phyloP scores from a whole-genome alignment of 176 grass and related monocot species.

The Secale cereale region DNA sequence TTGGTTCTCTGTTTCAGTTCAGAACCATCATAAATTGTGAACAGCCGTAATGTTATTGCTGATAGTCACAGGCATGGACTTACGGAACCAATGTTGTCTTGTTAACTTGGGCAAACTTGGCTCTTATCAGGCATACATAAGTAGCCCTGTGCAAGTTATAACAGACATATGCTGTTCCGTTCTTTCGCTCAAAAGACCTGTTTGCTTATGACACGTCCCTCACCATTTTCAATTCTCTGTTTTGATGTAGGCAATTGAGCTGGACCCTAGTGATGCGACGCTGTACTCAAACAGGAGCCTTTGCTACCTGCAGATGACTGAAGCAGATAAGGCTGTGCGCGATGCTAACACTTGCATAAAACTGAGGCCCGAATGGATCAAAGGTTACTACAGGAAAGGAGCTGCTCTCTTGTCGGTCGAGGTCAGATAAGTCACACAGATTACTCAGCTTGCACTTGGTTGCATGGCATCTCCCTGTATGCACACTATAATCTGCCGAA shows the following conservation, averaged over 20 bases:
- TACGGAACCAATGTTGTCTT: too few species aligned
- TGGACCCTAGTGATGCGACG: not conserved
- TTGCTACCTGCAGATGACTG: not conserved
- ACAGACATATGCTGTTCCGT: not conserved
- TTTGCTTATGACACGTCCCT: not conserved
- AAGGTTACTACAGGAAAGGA: constrained; percentile 16
- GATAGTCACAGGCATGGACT: too few species aligned
- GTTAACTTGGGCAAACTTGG: not conserved
- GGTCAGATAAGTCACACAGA: not conserved
- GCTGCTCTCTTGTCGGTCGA: constrained; percentile 5
- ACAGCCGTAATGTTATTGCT: not conserved
- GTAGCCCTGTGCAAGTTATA: not conserved
- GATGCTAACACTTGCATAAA: constrained; percentile 2
- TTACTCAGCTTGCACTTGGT: not conserved
- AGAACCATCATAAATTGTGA: too few species aligned
- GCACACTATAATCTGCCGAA: not conserved
- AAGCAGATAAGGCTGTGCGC: not conserved
- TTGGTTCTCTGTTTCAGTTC: not conserved
- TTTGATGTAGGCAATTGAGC: not conserved
- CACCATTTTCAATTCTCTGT: not conserved
- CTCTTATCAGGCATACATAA: not conserved
- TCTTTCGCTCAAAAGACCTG: not conserved
- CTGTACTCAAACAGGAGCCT: not conserved
- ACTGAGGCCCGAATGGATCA: not conserved
- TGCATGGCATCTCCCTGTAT: not conserved